These are phyloP conservation scores for Aureobasidium vineae DNA, from an alignment of 2,329 filamentous ascomycete species.

Conservation along the genomic window DNA sequence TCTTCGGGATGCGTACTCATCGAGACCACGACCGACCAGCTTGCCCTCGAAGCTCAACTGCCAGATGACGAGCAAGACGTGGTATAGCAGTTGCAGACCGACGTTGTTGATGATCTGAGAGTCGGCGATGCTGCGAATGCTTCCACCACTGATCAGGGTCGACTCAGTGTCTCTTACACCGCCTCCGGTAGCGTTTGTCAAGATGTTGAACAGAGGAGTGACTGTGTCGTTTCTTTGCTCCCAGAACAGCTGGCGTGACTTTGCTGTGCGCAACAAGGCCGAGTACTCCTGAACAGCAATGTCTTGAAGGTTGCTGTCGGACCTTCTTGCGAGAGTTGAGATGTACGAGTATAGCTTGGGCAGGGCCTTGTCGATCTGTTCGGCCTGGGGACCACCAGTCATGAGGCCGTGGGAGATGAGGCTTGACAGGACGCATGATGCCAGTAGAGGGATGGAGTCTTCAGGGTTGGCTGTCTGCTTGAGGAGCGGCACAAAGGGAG, in stretches of 20 bases:
- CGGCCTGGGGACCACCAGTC: slow-evolving; percentile 57
- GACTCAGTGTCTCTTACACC: slow-evolving; percentile 62
- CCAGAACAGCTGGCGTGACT: slow-evolving; percentile 84
- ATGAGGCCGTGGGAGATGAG: slow-evolving; percentile 67
- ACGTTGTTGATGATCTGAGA: slow-evolving; percentile 68
- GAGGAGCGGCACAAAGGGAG: slow-evolving; percentile 80
- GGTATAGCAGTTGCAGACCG: slow-evolving; percentile 88
- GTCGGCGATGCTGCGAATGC: slow-evolving; percentile 59
- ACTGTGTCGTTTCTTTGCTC: slow-evolving; percentile 82
- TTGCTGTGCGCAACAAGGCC: slow-evolving; percentile 70
- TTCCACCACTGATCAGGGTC: slow-evolving; percentile 52
- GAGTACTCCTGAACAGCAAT: slow-evolving; percentile 94
- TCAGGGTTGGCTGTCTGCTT: slow-evolving; percentile 79
- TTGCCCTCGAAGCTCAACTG: slow-evolving; percentile 87
- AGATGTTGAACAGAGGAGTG: slow-evolving; percentile 75
- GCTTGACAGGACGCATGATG: slow-evolving; percentile 79
- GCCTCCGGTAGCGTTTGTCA: slow-evolving; percentile 69
- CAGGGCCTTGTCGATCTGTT: slow-evolving; percentile 71
- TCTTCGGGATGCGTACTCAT: slow-evolving; percentile 62
- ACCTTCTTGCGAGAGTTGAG: slow-evolving; percentile 75
- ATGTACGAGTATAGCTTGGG: slow-evolving; percentile 84
- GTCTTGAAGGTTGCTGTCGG: slow-evolving; percentile 88
- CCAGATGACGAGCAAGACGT: slow-evolving; percentile 91
- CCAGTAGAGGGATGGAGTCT: slow-evolving; percentile 84
- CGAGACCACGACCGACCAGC: slow-evolving; percentile 72